phyloP scores from a whole-genome alignment of 495 filamentous ascomycete genomes.

The Articulospora tetracladia region DNA sequence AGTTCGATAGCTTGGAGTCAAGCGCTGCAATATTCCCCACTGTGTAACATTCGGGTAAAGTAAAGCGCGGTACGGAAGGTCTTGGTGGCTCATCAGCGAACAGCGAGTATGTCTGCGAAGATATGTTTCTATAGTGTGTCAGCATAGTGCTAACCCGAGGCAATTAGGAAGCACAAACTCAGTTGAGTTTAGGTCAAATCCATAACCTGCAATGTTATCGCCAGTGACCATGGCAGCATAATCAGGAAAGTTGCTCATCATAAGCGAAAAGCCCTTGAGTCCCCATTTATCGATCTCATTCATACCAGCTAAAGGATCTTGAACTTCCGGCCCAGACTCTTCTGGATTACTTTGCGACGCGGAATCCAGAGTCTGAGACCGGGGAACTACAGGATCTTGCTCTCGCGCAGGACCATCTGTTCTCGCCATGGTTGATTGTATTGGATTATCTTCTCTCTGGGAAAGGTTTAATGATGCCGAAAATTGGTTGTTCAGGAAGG shows the following conservation, averaged over 20 bases:
- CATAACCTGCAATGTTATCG: slow-evolving; percentile 72
- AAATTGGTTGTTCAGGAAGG: slow-evolving; percentile 18
- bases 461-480: slow-evolving; percentile 1
- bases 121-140: slow-evolving; percentile 28
- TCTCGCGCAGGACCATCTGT: slow-evolving; percentile 27
- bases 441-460: slow-evolving; percentile 10
- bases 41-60: slow-evolving; percentile 76
- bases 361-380: slow-evolving; percentile 37
- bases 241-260: slow-evolving; percentile 77
- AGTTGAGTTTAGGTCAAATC: slow-evolving; percentile 72
- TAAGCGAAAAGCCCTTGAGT: slow-evolving; percentile 69
- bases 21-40: slow-evolving; percentile 84
- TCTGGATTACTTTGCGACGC: slow-evolving; percentile 36
- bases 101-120: slow-evolving; percentile 53
- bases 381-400: background rate
- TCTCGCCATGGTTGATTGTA: slow-evolving; percentile 19
- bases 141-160: slow-evolving; percentile 10
- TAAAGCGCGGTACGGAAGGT: slow-evolving; percentile 73
- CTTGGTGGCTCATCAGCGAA: slow-evolving; percentile 67
- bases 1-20: slow-evolving; percentile 71
- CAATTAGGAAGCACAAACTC: slow-evolving; percentile 55
- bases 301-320: slow-evolving; percentile 70
- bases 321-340: slow-evolving; percentile 37
- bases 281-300: slow-evolving; percentile 76
- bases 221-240: slow-evolving; percentile 71